Conservation (phyloP, 2,329 filamentous ascomycete genomes). For the Periglandula ipomoeae region DNA sequence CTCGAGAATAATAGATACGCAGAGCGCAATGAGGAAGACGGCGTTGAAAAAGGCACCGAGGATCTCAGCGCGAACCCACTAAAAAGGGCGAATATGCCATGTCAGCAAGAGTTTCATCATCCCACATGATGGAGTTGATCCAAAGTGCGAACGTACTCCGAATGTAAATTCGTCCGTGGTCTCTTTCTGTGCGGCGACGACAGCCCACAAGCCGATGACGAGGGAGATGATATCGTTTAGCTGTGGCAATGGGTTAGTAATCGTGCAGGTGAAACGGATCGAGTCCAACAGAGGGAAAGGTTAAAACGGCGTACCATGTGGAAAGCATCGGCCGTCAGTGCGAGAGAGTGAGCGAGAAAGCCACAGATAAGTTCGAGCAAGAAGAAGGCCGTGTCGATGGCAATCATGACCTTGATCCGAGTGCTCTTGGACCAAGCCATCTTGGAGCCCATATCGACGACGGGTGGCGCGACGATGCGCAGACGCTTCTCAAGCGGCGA, state of each 20-base stretch:
- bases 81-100: neutral
- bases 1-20: conserved; percentile 92
- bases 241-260: conserved; percentile 30
- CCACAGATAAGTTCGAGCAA: conserved; percentile 78
- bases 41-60: conserved; percentile 94
- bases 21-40: conserved; percentile 93
- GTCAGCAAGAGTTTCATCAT: conserved; percentile 13
- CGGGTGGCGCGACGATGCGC: neutral
- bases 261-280: neutral
- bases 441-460: conserved; percentile 14
- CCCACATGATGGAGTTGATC: neutral
- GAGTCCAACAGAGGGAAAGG: neutral
- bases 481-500: neutral
- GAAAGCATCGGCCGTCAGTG: conserved; percentile 92
- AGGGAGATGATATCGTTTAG: conserved; percentile 97
- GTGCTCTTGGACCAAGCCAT: conserved; percentile 91
- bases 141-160: conserved; percentile 53
- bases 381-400: conserved; percentile 84
- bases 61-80: conserved; percentile 97
- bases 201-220: conserved; percentile 88
- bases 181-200: conserved; percentile 75
- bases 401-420: conserved; percentile 86
- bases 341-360: conserved; percentile 81
- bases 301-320: conserved; percentile 63
- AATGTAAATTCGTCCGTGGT: conserved; percentile 92